These are phyloP conservation scores for Corchorus capsularis DNA, from an alignment of 345 rosid species.

Conservation along the genomic window DNA sequence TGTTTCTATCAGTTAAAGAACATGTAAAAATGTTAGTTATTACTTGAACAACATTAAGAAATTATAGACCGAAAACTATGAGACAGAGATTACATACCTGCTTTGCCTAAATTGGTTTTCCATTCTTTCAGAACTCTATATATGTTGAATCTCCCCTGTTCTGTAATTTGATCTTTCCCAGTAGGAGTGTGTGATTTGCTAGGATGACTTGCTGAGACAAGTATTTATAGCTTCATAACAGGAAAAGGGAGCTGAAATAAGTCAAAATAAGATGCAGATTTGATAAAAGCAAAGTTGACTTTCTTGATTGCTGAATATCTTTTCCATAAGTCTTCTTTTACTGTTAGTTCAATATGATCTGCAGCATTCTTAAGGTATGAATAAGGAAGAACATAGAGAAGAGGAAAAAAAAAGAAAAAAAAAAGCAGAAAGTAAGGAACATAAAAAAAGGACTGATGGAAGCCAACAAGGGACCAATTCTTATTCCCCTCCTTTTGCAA, in stretches of 20 bases:
- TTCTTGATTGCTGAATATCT: background rate
- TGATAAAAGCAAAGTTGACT: slow-evolving; percentile 12
- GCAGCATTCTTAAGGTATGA: background rate
- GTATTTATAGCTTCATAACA: slow-evolving; percentile 9
- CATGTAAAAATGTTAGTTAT: background rate
- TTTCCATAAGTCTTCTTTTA: background rate
- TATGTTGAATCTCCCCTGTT: background rate
- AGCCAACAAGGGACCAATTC: slow-evolving; percentile 2
- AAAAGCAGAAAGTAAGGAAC: background rate
- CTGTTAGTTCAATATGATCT: background rate
- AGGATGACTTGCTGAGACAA: background rate
- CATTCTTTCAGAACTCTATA: slow-evolving; percentile 13
- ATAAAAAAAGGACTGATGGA: background rate
- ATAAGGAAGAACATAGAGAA: background rate
- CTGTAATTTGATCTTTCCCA: background rate
- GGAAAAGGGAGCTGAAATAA: background rate
- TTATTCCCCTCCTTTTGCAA: slow-evolving; percentile 19
- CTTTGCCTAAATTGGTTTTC: slow-evolving; percentile 3
- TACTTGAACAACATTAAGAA: background rate
- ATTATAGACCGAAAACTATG: background rate
- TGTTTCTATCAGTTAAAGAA: background rate
- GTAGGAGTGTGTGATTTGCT: background rate
- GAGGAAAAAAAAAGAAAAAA: background rate
- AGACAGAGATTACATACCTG: background rate
- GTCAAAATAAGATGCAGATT: slow-evolving; percentile 3